These are phyloP conservation scores for Gentiana macrophylla DNA, from an alignment of 257 asterid genomes.

Conservation along the genomic window DNA sequence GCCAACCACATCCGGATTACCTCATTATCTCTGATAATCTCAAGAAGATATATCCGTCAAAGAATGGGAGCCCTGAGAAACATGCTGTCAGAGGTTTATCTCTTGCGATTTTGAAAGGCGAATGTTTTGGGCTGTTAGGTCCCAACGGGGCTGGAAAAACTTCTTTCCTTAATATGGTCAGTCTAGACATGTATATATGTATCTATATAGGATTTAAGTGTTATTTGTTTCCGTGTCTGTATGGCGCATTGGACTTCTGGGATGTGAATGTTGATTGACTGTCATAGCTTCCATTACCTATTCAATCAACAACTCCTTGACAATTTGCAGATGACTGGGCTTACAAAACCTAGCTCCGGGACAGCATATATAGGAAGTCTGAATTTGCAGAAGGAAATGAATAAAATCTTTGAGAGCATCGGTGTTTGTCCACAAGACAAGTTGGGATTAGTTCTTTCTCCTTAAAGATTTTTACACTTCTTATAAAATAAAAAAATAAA, in stretches of 20 bases:
- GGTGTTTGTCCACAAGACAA: conserved; percentile 97
- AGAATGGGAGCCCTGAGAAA: conserved; percentile 33
- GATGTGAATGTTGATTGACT: too few species aligned
- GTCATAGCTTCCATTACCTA: not conserved
- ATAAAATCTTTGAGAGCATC: conserved; percentile 77
- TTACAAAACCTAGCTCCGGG: conserved; percentile 71
- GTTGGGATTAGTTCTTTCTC: conserved; percentile 29
- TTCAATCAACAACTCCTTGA: not conserved
- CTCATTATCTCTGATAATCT: conserved; percentile 24
- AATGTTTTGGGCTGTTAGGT: conserved; percentile 42
- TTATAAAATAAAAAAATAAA: too few species aligned
- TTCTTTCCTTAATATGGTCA: conserved; percentile 77
- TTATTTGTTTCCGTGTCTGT: conserved; percentile 6
- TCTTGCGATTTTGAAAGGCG: conserved; percentile 30
- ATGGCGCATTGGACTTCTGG: not conserved
- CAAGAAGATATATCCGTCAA: conserved; percentile 28
- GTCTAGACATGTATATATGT: conserved; percentile 14
- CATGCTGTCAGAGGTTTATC: conserved; percentile 28
- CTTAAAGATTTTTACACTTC: not conserved
- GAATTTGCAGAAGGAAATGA: conserved; percentile 68
- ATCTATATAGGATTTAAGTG: not conserved
- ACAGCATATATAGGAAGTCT: conserved; percentile 66
- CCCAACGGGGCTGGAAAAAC: conserved; percentile 73
- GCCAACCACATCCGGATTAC: conserved; percentile 13
- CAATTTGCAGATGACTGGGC: conserved; percentile 72